Base-by-base conservation (phyloP, 2,329 filamentous ascomycete species). In the Ophiostoma sp. region DNA sequence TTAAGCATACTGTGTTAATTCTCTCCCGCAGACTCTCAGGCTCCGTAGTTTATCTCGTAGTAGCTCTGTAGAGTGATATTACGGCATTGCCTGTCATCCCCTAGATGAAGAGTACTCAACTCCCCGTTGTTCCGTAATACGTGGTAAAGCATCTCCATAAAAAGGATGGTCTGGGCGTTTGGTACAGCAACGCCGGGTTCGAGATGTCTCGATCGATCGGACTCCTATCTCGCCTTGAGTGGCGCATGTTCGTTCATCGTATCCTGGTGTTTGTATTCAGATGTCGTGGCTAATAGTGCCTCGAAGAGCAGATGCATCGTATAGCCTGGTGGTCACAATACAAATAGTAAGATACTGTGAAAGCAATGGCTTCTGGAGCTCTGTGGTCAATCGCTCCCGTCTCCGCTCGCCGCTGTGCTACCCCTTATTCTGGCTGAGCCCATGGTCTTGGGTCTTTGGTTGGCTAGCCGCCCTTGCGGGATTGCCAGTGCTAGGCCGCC, bases 391-490 rank as follows among this genome's bases (percentile, higher is more conserved):
- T 27, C 27, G 27, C 27, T 27, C 27, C 27, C 27, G 27, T 27
- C 27, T 27, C 27, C 27, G 27, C 27, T 27, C 27, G 27, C 27
- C 27, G 27, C 27, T 27, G 27, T 27, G 27, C 27, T 27, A 27
- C 27, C 55, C 49, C 49, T 18, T 52, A 60, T 38, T 14, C 55
- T 14, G 12, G 14, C 42, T 44, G 42, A 40, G 55, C 9, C 44
- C 44, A 7, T 5, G 38, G 38, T 44, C 60, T 55, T 63, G 60
- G 58, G 58, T 27, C 40, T 67, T 66, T 71, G 67, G 70, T 71
- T 72, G 70, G 71, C 71, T 69, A 71, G 66, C 71, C 70, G 71
- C 70, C 70, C 68, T 67, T 52, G 68, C 64, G 58, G 47, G 66
- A 65, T 64, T 64, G 58, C 58, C 58, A 62, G 58, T 40, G 16